These are phyloP conservation scores for Schwanniomyces yamadae DNA, from an alignment of 805 yeast genomes.

Conservation along the genomic window DNA sequence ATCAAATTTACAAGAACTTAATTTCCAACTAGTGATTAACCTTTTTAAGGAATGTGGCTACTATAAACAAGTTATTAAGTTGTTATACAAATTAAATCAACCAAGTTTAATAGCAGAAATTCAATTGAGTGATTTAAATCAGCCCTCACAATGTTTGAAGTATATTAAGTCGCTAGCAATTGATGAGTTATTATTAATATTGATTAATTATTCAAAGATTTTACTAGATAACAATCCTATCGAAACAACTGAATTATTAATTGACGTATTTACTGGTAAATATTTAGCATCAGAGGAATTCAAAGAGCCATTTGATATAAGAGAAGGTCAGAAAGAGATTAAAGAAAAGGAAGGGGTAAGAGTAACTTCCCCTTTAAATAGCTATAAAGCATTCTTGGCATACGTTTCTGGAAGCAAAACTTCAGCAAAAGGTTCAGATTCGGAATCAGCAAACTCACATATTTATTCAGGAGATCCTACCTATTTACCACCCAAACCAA, in stretches of 20 bases:
- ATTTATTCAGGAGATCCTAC: constrained; percentile 48
- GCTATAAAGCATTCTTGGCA: constrained; percentile 31
- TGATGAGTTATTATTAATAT: constrained; percentile 72
- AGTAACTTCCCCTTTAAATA: constrained; percentile 25
- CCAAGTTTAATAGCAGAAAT: constrained; percentile 76
- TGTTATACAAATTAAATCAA: constrained; percentile 71
- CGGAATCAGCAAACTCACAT: constrained; percentile 5
- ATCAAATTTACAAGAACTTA: constrained; percentile 45
- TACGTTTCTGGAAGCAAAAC: constrained; percentile 22
- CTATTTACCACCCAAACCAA: constrained; percentile 89
- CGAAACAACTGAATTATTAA: constrained; percentile 77
- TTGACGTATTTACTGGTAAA: constrained; percentile 85
- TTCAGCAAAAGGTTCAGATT: constrained; percentile 14
- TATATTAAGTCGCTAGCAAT: constrained; percentile 68
- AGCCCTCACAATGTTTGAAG: constrained; percentile 56
- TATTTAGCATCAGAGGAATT: constrained; percentile 47
- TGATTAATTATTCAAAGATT: constrained; percentile 63
- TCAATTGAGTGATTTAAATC: constrained; percentile 61
- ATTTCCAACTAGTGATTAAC: constrained; percentile 63
- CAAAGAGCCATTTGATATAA: constrained; percentile 3
- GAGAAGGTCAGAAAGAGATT: constrained; percentile 10
- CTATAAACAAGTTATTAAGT: constrained; percentile 59
- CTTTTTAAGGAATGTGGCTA: constrained; percentile 74
- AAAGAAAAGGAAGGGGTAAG: constrained; percentile 10
- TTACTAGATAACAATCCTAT: constrained; percentile 70